A percentile compares a stretch with the other conserved stretches of the same genome.
phyloP scores from a whole-genome alignment of 2,329 filamentous ascomycete species.

The Colletotrichum tofieldiae region DNA sequence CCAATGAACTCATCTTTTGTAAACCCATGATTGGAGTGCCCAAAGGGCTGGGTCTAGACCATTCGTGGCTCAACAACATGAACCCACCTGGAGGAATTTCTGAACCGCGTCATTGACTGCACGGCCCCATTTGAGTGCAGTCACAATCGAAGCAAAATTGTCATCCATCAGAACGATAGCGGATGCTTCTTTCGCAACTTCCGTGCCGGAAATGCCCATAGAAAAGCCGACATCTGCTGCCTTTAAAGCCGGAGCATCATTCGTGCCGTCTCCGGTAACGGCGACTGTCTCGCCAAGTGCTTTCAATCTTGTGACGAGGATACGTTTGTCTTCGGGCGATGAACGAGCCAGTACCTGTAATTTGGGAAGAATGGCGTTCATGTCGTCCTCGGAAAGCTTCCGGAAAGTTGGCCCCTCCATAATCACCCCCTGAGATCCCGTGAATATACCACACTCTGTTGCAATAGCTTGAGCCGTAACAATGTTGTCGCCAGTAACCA shows the following conservation, averaged over 20 bases:
- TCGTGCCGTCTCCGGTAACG: slow-evolving; percentile 77
- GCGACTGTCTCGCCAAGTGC: slow-evolving; percentile 77
- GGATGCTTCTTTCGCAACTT: slow-evolving; percentile 74
- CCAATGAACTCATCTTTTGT: neutral
- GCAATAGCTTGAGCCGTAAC: slow-evolving; percentile 62
- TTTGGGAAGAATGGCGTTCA: slow-evolving; percentile 69
- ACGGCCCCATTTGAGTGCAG: slow-evolving; percentile 73
- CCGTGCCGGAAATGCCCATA: slow-evolving; percentile 77
- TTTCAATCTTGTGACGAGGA: slow-evolving; percentile 75
- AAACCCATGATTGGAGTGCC: too few species aligned
- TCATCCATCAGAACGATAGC: slow-evolving; percentile 75
- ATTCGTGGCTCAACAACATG: slow-evolving; percentile 43
- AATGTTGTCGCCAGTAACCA: slow-evolving; percentile 69
- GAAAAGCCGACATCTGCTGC: slow-evolving; percentile 79
- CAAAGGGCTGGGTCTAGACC: neutral
- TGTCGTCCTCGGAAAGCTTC: slow-evolving; percentile 65
- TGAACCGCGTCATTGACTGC: slow-evolving; percentile 76
- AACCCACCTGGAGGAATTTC: slow-evolving; percentile 72
- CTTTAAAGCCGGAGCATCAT: slow-evolving; percentile 77
- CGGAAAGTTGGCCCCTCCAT: slow-evolving; percentile 71
- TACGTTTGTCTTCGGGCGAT: slow-evolving; percentile 78
- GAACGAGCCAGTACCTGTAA: slow-evolving; percentile 79
- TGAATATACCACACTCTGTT: slow-evolving; percentile 58
- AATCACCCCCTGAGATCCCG: slow-evolving; percentile 64
- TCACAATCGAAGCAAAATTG: slow-evolving; percentile 75